Percentiles rank a stretch among this genome's conserved stretches.
These are phyloP conservation scores for Trematosphaeria pertusa DNA, from an alignment of 2,329 filamentous ascomycete genomes.

Conservation along the genomic window DNA sequence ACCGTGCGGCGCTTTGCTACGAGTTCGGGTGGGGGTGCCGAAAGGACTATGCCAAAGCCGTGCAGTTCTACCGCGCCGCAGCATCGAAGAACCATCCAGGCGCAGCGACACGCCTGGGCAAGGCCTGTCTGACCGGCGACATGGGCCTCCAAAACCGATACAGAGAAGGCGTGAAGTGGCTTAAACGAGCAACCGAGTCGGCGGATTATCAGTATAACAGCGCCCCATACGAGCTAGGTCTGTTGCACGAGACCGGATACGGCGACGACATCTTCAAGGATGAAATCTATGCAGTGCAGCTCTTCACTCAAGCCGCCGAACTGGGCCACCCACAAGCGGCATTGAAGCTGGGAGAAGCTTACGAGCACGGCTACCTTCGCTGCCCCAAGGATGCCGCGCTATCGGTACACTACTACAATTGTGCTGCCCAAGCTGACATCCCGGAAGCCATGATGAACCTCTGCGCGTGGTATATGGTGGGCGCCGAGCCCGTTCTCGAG, in stretches of 20 bases:
- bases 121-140: slow-evolving; percentile 88
- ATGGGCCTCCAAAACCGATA: slow-evolving; percentile 84
- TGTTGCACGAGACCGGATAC: slow-evolving; percentile 90
- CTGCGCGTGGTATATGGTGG: slow-evolving; percentile 98
- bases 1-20: slow-evolving; percentile 91
- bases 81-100: slow-evolving; percentile 95
- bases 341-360: slow-evolving; percentile 91
- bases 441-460: slow-evolving; percentile 95
- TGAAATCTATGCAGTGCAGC: slow-evolving; percentile 85
- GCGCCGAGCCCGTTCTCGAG: slow-evolving; percentile 87
- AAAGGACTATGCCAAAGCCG: slow-evolving; percentile 87
- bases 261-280: slow-evolving; percentile 95
- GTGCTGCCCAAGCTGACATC: slow-evolving; percentile 84
- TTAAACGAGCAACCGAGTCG: slow-evolving; percentile 89
- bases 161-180: slow-evolving; percentile 92
- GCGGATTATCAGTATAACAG: slow-evolving; percentile 92
- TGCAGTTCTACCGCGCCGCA: slow-evolving; percentile 89
- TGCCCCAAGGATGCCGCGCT: slow-evolving; percentile 91
- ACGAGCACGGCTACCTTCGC: slow-evolving; percentile 86
- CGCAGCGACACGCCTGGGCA: slow-evolving; percentile 89
- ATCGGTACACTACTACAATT: slow-evolving; percentile 97
- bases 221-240: slow-evolving; percentile 87
- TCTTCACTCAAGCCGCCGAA: slow-evolving; percentile 94
- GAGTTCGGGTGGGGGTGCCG: slow-evolving; percentile 98
- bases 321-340: slow-evolving; percentile 87